Percentiles rank a stretch among this genome's conserved stretches.
Conservation (phyloP, 768 basidiomycete species). For the Arthromyces matolae region DNA sequence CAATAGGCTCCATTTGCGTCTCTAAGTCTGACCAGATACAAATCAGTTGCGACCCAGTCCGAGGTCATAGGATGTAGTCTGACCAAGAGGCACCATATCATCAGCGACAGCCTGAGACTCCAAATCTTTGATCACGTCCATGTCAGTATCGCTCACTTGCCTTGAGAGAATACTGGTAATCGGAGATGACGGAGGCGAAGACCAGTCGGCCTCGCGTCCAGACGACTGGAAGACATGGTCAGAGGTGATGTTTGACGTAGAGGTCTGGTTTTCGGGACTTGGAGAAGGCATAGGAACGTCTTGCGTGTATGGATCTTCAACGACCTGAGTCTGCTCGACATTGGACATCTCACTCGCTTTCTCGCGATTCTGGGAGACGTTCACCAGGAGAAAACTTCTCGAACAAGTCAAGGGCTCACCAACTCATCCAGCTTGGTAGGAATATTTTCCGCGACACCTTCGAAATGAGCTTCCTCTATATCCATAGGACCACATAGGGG, state of each 20-base stretch:
- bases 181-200: constrained; percentile 9
- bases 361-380: constrained; percentile 8
- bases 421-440: constrained; percentile 55
- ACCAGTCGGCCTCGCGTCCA: constrained; percentile 3
- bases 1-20: constrained; percentile 40
- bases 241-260: constrained; percentile 1
- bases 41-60: neutral
- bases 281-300: constrained; percentile 8
- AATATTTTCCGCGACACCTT: constrained; percentile 46
- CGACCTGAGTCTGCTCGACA: constrained; percentile 45
- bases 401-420: too few species aligned
- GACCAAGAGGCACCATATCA: constrained; percentile 51
- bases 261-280: constrained; percentile 4
- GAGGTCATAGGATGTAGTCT: constrained; percentile 4
- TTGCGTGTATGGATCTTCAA: constrained; percentile 12
- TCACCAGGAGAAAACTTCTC: neutral
- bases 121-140: constrained; percentile 34
- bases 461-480: constrained; percentile 43
- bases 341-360: constrained; percentile 13
- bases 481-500: constrained; percentile 32
- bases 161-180: constrained; percentile 13
- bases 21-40: constrained; percentile 33
- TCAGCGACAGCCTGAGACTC: constrained; percentile 19
- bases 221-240: constrained; percentile 8
- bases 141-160: constrained; percentile 30